phyloP scores from a whole-genome alignment of 1,284 basidiomycete species.

The Laetiporus sulphureus region DNA sequence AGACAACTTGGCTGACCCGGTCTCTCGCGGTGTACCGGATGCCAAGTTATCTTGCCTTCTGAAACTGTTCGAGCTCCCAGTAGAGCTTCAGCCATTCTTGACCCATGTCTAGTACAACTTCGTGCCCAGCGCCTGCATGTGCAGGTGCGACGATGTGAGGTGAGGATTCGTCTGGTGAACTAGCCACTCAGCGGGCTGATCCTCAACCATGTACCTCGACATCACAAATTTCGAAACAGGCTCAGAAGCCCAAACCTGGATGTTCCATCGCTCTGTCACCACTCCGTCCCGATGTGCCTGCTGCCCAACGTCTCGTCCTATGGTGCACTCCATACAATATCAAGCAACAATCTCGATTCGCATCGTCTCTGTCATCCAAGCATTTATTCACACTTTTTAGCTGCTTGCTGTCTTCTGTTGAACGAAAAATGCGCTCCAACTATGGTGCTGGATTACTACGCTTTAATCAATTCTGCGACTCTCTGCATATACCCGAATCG shows the following conservation, averaged over 20 bases:
- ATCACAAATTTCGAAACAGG: background rate
- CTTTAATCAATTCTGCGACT: background rate
- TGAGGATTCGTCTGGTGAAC: too few relatives aligned
- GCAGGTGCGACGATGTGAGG: background rate
- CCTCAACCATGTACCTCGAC: background rate
- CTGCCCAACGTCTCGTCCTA: background rate
- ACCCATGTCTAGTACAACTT: background rate
- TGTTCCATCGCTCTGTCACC: background rate
- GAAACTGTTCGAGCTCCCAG: background rate
- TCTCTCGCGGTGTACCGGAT: background rate
- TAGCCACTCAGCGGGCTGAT: too few relatives aligned
- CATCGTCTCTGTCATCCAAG: background rate
- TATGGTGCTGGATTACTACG: background rate
- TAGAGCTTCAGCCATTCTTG: background rate
- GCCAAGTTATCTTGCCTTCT: background rate
- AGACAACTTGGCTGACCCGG: background rate
- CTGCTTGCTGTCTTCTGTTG: background rate
- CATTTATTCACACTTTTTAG: background rate
- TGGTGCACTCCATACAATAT: background rate
- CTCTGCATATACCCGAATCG: background rate
- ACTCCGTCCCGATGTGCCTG: background rate
- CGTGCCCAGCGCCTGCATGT: background rate
- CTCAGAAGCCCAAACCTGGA: background rate
- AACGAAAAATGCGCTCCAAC: background rate
- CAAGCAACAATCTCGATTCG: too few relatives aligned